phyloP scores from a whole-genome alignment of 441 rosid genomes.

The Mallotus repandus region DNA sequence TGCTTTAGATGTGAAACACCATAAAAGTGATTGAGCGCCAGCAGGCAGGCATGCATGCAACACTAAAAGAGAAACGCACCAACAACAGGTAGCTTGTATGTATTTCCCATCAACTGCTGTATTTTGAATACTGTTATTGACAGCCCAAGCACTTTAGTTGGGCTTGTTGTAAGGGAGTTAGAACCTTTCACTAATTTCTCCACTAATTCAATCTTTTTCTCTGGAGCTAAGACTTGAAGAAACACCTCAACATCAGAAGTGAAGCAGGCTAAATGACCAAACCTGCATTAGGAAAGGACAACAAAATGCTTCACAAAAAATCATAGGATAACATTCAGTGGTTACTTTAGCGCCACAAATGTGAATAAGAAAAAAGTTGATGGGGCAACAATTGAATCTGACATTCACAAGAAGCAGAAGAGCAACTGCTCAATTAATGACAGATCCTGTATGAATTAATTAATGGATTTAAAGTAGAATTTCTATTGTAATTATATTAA shows the following conservation, averaged over 20 bases:
- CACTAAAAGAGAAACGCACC: constrained; percentile 47
- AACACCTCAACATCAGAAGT: constrained; percentile 75
- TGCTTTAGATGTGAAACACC: background rate
- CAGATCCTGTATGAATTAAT: background rate
- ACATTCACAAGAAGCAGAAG: background rate
- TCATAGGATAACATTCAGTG: background rate
- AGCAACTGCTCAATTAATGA: background rate
- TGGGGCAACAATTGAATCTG: background rate
- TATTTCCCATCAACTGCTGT: constrained; percentile 68
- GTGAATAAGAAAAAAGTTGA: background rate
- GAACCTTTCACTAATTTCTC: constrained; percentile 49
- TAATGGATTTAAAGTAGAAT: too few species aligned
- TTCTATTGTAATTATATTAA: too few species aligned
- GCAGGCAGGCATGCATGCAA: background rate
- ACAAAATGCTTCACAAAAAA: background rate
- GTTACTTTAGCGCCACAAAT: background rate
- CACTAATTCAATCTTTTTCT: constrained; percentile 56
- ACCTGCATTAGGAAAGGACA: constrained; percentile 49
- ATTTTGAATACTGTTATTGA: constrained; percentile 66
- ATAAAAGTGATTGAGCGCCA: background rate
- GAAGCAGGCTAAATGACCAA: constrained; percentile 94
- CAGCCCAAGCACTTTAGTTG: constrained; percentile 75
- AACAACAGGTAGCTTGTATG: constrained; percentile 42
- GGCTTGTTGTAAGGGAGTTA: constrained; percentile 33
- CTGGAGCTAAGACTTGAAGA: constrained; percentile 65